Evolutionary conservation across 2,329 filamentous ascomycete species (phyloP), one percentile per base, ranked within the genome.

Genomic region (Penicillium freii): DNA sequence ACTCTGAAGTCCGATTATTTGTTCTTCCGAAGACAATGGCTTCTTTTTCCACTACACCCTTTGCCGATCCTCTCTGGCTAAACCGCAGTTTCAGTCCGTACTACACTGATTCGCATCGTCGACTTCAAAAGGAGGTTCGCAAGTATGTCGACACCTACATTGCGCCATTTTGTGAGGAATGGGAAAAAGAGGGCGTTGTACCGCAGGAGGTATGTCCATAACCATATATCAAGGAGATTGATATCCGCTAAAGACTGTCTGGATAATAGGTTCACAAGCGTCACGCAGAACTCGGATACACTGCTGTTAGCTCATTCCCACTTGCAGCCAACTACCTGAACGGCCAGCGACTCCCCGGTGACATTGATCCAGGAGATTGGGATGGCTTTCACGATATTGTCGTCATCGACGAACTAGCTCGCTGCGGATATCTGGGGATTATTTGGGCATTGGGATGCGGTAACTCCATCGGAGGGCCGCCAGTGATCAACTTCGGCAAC

Each of bases 331-430:
- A 59, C 23, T 59, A 66, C 47, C 42, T 69, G 1, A 19, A 57
- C 2, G 58, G 58, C n/a, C 64, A 69, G 44, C 56, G 56, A 2
- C 64, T 72, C 9, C 69, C 69, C 0, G 70, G 62, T 0, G 63
- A 66, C 21, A 68, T 76, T 31, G 59, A 66, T 5, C 59, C 70
- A 0, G 56, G 62, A 2, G 64, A 75, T 39, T 71, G 75, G 54
- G 74, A 78, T 47, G 65, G 65, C 0, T 78, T 77, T 54, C 75
- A 77, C 50, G 64, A 69, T 36, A 45, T 77, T 43, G 66, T 77
- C 36, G 59, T 77, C 27, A 69, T 67, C 13, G 74, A 77, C 44
- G 76, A 77, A 60, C 48, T 69, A 3, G 71, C 70, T 2, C 74
- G 75, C 1, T 71, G 71, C 48, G 71, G 69, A 13, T 71, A 69